Evolutionary conservation across 257 asterid species (phyloP).

Genomic region (Ajuga chamaepitys): DNA sequence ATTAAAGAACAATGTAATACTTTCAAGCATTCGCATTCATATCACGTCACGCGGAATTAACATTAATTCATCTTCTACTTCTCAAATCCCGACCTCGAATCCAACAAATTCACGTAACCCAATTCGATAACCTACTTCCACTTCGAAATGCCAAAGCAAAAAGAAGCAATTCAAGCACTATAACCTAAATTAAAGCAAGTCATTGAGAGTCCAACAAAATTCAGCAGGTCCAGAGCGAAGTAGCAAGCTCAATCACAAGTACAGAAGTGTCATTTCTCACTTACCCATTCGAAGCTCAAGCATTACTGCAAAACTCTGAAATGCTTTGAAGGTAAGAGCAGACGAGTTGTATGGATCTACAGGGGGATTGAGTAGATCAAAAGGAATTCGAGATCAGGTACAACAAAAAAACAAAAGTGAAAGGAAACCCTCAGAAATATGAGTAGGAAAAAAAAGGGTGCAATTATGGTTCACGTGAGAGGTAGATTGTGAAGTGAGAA

Average conservation of each 20-base stretch:
- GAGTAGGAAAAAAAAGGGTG: conserved; percentile 24
- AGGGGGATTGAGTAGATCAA: conserved; percentile 31
- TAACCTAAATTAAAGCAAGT: neutral
- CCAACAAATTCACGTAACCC: conserved; percentile 13
- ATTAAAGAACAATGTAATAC: conserved; percentile 5
- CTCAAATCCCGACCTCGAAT: conserved; percentile 18
- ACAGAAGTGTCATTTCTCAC: conserved; percentile 11
- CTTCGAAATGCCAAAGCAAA: conserved; percentile 18
- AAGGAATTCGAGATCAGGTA: conserved; percentile 26
- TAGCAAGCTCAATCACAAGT: conserved; percentile 16
- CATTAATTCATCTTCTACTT: conserved; percentile 5
- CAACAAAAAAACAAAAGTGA: conserved; percentile 2
- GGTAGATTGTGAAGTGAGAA: conserved; percentile 58
- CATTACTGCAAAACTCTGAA: conserved; percentile 14
- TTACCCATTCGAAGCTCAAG: conserved; percentile 20
- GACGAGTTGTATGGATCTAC: conserved; percentile 32
- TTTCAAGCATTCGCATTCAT: conserved; percentile 1
- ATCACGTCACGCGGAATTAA: conserved; percentile 1
- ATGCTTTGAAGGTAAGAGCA: conserved; percentile 13
- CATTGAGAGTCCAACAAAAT: conserved; percentile 12
- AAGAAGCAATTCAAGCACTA: conserved; percentile 16
- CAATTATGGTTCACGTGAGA: conserved; percentile 53
- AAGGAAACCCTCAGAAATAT: conserved; percentile 23
- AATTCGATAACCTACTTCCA: conserved; percentile 13
- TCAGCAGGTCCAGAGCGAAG: conserved; percentile 15